Conservation (phyloP, 768 basidiomycete species). For the Termitomyces sp. region DNA sequence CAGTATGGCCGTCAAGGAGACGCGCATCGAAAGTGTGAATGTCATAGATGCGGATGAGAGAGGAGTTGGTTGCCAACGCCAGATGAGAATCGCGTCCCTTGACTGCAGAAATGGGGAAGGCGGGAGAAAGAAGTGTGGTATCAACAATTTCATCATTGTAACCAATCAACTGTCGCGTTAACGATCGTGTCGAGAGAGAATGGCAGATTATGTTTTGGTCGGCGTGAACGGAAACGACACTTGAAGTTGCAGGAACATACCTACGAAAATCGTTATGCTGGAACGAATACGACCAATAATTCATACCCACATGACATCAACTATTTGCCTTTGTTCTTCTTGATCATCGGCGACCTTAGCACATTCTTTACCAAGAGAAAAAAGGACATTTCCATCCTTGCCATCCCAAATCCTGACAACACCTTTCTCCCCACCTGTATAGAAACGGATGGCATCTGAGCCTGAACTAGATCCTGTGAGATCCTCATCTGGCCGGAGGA, state of each 20-base stretch:
- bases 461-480: constrained; percentile 37
- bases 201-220: constrained; percentile 97
- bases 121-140: constrained; percentile 62
- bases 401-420: constrained; percentile 83
- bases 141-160: constrained; percentile 99
- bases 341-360: constrained; percentile 43
- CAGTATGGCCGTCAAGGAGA: constrained; percentile 82
- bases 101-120: constrained; percentile 16
- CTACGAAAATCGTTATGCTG: constrained; percentile 33
- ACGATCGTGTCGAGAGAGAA: constrained; percentile 59
- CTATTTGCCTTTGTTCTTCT: constrained; percentile 82
- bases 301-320: constrained; percentile 72
- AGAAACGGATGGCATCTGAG: constrained; percentile 55
- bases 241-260: constrained; percentile 59
- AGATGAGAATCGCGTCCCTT: constrained; percentile 58
- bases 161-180: constrained; percentile 83
- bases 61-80: constrained; percentile 97
- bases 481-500: constrained; percentile 50
- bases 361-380: constrained; percentile 49
- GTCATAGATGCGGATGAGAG: constrained; percentile 88
- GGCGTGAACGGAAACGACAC: constrained; percentile 80
- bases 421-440: constrained; percentile 91
- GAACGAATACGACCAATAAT: background rate
- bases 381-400: constrained; percentile 54
- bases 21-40: constrained; percentile 73